phyloP scores from a whole-genome alignment of 257 asterid genomes.

The Solanum appendiculatum region DNA sequence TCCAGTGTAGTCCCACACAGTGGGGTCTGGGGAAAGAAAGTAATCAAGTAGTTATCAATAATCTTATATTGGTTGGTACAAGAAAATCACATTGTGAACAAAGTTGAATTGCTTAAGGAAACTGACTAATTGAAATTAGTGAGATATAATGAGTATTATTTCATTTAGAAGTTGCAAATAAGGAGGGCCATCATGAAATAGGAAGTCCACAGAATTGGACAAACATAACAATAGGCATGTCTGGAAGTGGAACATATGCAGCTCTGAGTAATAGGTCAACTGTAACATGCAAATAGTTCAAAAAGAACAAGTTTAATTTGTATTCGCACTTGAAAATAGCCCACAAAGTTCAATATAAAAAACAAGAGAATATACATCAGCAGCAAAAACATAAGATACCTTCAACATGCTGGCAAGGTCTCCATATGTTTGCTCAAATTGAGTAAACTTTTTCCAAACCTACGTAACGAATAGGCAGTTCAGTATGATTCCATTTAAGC shows the following conservation, averaged over 20 bases:
- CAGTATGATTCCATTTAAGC: background rate
- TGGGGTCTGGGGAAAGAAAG: background rate
- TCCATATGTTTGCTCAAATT: conserved; percentile 94
- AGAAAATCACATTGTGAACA: background rate
- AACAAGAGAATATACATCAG: background rate
- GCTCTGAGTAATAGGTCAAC: background rate
- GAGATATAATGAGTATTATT: background rate
- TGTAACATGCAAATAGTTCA: background rate
- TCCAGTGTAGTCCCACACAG: background rate
- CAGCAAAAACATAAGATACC: conserved; percentile 29
- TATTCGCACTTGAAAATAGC: background rate
- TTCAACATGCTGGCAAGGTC: conserved; percentile 95
- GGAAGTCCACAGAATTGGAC: background rate
- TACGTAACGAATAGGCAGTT: conserved; percentile 16
- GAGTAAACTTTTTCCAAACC: conserved; percentile 88
- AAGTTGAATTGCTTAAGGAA: background rate
- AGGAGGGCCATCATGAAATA: background rate
- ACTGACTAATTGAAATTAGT: background rate
- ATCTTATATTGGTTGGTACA: background rate
- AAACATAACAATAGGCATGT: background rate
- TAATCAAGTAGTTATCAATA: background rate
- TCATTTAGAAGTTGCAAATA: background rate
- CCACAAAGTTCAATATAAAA: background rate
- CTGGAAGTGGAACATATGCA: background rate
- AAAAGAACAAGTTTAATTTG: background rate